Percentiles rank a stretch among this genome's conserved stretches.
phyloP scores from a whole-genome alignment of 2,329 filamentous ascomycete species.

The Akanthomyces uredinophilus region DNA sequence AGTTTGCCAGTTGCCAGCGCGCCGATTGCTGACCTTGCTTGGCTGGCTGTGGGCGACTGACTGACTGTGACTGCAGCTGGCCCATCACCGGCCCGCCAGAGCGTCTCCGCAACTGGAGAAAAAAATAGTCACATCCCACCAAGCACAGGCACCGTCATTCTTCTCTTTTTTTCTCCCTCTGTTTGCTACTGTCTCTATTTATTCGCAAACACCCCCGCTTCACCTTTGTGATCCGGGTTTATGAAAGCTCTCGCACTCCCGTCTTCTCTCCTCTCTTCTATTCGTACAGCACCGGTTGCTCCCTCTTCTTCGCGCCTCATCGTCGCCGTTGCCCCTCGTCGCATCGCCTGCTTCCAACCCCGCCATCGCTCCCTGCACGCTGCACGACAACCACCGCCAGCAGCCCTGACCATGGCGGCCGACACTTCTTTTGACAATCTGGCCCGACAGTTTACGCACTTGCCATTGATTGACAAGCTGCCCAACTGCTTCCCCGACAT shows the following conservation, averaged over 20 bases:
- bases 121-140: slow-evolving; percentile 12
- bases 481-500: slow-evolving; percentile 17
- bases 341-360: slow-evolving; percentile 1
- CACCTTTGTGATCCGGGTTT: slow-evolving; percentile 12
- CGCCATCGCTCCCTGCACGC: slow-evolving; percentile 10
- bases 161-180: not conserved
- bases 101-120: slow-evolving; percentile 10
- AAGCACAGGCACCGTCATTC: not conserved
- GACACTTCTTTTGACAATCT: slow-evolving; percentile 14
- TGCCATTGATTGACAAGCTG: slow-evolving; percentile 14
- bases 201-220: not conserved
- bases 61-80: not conserved
- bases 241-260: slow-evolving; percentile 5
- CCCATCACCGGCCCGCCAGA: too few relatives aligned
- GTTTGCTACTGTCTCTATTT: not conserved
- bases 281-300: slow-evolving; percentile 16
- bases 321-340: not conserved
- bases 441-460: slow-evolving; percentile 12
- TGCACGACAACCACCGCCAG: not conserved
- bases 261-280: slow-evolving; percentile 7
- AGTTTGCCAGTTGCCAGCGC: not conserved
- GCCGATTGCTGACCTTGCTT: not conserved
- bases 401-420: slow-evolving; percentile 14
- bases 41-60: not conserved
- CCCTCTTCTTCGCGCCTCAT: slow-evolving; percentile 3